Percentiles rank a stretch among this genome's conserved stretches.
Conservation (phyloP, 2,329 filamentous ascomycete species). For the Bipolaris bicolor region DNA sequence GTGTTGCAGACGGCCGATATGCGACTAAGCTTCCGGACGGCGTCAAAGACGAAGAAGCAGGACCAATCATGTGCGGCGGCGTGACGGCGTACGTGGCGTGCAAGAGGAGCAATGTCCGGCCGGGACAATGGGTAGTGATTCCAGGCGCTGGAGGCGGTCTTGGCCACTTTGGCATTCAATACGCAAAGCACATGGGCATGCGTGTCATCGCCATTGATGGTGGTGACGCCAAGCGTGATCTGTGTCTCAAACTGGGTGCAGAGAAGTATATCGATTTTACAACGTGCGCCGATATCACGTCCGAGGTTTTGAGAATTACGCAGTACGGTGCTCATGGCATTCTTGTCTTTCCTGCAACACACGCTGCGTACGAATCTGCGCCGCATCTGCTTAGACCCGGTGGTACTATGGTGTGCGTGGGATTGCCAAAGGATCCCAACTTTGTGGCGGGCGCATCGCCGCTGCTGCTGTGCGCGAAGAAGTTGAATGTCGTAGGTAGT, state of each 20-base stretch:
- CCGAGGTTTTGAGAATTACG: conserved; percentile 54
- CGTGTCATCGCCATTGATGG: conserved; percentile 63
- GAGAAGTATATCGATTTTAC: conserved; percentile 64
- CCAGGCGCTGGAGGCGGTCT: conserved; percentile 48
- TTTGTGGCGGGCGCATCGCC: conserved; percentile 39
- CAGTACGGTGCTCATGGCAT: conserved; percentile 79
- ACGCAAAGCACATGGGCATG: conserved; percentile 62
- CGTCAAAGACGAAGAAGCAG: conserved; percentile 53
- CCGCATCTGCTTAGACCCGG: conserved; percentile 34
- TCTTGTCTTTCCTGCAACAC: conserved; percentile 71
- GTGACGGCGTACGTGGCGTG: conserved; percentile 57
- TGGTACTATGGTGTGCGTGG: conserved; percentile 40
- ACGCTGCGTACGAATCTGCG: conserved; percentile 43
- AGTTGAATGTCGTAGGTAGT: conserved; percentile 52
- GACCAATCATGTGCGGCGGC: conserved; percentile 49
- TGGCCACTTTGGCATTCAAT: conserved; percentile 37
- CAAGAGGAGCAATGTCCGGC: conserved; percentile 41
- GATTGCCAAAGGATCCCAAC: conserved; percentile 32
- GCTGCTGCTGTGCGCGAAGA: conserved; percentile 48
- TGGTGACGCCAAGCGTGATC: conserved; percentile 54
- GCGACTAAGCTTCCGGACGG: conserved; percentile 54
- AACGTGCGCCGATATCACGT: conserved; percentile 66
- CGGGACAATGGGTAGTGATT: conserved; percentile 50
- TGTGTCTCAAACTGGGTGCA: conserved; percentile 59
- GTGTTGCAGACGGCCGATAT: conserved; percentile 54